Evolutionary conservation across 2,329 filamentous ascomycete species (phyloP).

Genomic region (Paecilomyces dactylethromorphus): DNA sequence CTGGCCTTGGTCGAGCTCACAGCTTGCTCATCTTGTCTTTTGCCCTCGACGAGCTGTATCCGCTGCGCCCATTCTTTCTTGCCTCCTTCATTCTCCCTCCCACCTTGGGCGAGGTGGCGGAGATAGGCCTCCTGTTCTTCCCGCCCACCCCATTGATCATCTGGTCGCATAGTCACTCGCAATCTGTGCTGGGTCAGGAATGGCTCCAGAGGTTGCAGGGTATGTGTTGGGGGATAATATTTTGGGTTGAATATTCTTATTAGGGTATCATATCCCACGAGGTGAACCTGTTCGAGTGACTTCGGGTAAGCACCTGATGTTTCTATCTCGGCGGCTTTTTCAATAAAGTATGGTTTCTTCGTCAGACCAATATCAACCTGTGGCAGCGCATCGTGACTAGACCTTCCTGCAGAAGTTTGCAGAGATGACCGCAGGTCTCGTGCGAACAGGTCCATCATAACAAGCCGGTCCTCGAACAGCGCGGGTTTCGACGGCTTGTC

Average conservation of each 20-base stretch:
- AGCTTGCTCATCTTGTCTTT: conserved; percentile 23
- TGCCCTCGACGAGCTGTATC: conserved; percentile 36
- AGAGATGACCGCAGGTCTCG: conserved; percentile 32
- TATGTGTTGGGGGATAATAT: conserved; percentile 42
- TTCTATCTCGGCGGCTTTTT: conserved; percentile 41
- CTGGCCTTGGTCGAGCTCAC: conserved; percentile 40
- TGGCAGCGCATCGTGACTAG: conserved; percentile 13
- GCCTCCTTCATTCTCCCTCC: conserved; percentile 28
- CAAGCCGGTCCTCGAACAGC: conserved; percentile 41
- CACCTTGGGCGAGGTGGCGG: conserved; percentile 29
- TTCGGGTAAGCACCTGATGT: conserved; percentile 27
- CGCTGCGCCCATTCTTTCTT: conserved; percentile 36
- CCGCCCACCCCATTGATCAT: conserved; percentile 32
- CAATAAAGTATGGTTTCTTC: conserved; percentile 42
- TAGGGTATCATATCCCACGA: conserved; percentile 44
- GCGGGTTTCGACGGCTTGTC: conserved; percentile 52
- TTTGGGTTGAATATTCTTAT: conserved; percentile 43
- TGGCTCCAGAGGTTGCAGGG: conserved; percentile 32
- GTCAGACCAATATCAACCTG: conserved; percentile 43
- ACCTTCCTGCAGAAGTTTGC: conserved; percentile 6
- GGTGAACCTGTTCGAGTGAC: conserved; percentile 38
- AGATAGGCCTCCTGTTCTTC: conserved; percentile 35
- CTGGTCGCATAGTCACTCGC: conserved; percentile 37
- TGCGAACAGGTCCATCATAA: conserved; percentile 44
- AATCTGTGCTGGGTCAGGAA: conserved; percentile 39